Base-by-base conservation (phyloP, 371 early-diverging fungal genomes). In the Choanephora cucurbitarum region DNA sequence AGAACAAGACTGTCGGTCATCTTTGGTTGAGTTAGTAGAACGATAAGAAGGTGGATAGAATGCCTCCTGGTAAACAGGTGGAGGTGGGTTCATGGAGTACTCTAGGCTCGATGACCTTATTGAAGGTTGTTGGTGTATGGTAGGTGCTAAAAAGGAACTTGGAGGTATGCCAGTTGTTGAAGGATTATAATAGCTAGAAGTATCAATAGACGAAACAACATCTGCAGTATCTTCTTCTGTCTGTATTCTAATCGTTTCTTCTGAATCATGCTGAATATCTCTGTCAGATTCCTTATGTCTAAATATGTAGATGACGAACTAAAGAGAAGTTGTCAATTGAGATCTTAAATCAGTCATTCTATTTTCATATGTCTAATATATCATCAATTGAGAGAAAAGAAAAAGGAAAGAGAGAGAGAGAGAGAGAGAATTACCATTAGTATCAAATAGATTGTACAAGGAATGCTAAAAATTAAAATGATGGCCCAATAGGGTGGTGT, bases 11-110 rank as follows among this genome's bases (percentile, higher is more conserved):
- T 28, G 37, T 9, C 37, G 46, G 31, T 59, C 59, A 32, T 59
- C 59, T 42, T 59, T 59, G 6, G 47, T 48, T 8, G 59, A 59
- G 42, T 52, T 22, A 11, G 58, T 58, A 32, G 58, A 58, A 10
- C 52, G 58, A 24, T 59, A 59, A 2, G 59, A 59, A 47, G 59
- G 59, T 18, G 59, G 59, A n/a, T 59, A 59, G 15, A 52, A 47
- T 37, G 47, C 46, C n/a, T 59, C 59, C 13, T 53, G 47, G 24
- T 59, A 59, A 7, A 53, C 53, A 17, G 59, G 59, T 33, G 59
- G 59, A 5, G 59, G 53, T n/a, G 48, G 59, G 28, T 28, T 28
- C 28, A 28, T 28, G 0, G 47, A 45, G 32, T 58, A 58, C 0
- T 59, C 59, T 19, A 56, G 31, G 41, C 56, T 56, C 5, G 56